Base-by-base conservation (phyloP, 2,329 filamentous ascomycete species). In the Ophiostoma quercus region DNA sequence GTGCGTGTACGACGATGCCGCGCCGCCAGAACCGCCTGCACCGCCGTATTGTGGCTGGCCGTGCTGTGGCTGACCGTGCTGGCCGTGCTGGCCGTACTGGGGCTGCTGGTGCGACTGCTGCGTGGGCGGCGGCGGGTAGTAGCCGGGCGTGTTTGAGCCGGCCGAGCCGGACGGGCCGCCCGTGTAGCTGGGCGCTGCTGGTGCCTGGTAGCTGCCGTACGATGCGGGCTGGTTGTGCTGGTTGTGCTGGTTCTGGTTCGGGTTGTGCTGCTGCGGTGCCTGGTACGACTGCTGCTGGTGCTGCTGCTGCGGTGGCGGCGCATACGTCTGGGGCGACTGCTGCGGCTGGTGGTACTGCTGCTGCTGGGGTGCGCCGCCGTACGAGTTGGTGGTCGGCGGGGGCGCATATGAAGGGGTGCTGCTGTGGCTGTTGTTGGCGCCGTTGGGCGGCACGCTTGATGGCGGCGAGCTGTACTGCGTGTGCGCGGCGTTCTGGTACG, bases 401-500 rank as follows among this genome's bases (percentile, higher is more conserved):
- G 65, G 67, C 6, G 67, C 71, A 60, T 71, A 72, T 3, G 68
- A 29, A 9, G 69, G 62, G 32, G 65, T 51, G 19, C 69, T 32
- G n/a, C 19, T 54, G 57, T 65, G 34, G 63, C 63, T 19, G 60
- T 37, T 41, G 62, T 25, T 51, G 66, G 2, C n/a, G 66, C 2
- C 25, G 41, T 22, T 29, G 43, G 37, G 19, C 12, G 37, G 19
- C 12, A 16, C 62, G 2, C 62, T 34, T 9, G 16, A 19, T 6
- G 54, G 54, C 14, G 69, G 69, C 16, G 69, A 14, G 66, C 65
- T 74, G 73, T 72, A 71, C 37, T 74, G 71, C 67, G 74, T 68
- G 60, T 73, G 73, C 37, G 76, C 75, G 25, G 77, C 76, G 37
- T 76, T 79, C 74, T 88, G 84, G 76, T 89, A 89, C 7, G 85